A percentile compares a stretch with the other conserved stretches of the same genome.
Evolutionary conservation across 805 yeast genomes (phyloP).

Genomic region (Saccharomycopsis javanensis): DNA sequence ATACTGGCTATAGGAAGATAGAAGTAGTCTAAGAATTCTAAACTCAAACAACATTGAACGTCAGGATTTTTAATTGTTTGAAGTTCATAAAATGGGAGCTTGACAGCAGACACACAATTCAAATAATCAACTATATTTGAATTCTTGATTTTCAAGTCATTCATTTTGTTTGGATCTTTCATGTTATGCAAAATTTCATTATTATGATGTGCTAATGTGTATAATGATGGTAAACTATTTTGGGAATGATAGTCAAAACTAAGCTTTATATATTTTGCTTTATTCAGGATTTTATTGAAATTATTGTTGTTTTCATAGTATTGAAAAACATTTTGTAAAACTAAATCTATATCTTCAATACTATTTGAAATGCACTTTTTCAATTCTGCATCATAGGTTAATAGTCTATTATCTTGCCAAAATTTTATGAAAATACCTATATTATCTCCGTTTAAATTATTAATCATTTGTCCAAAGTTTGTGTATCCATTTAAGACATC

Average conservation of each 20-base stretch:
- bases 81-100: not conserved
- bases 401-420: slow-evolving; percentile 16
- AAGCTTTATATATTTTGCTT: slow-evolving; percentile 4
- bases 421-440: slow-evolving; percentile 16
- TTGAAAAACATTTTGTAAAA: not conserved
- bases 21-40: not conserved
- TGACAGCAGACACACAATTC: not conserved
- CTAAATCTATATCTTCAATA: slow-evolving; percentile 1
- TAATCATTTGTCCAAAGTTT: slow-evolving; percentile 7
- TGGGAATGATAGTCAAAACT: slow-evolving; percentile 1
- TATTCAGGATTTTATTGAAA: not conserved
- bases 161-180: not conserved
- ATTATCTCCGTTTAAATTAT: slow-evolving; percentile 4
- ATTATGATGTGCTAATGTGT: not conserved
- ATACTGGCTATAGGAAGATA: not conserved
- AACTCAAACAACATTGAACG: not conserved
- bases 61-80: slow-evolving; percentile 1
- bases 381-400: slow-evolving; percentile 4
- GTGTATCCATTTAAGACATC: slow-evolving; percentile 17
- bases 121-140: not conserved
- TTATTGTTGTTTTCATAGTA: not conserved
- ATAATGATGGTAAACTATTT: slow-evolving; percentile 5
- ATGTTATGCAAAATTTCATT: not conserved
- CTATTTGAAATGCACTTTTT: not conserved
- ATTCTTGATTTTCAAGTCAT: not conserved